Base-by-base conservation (phyloP, 2,329 filamentous ascomycete species). In the Ophiostoma australiae region DNA sequence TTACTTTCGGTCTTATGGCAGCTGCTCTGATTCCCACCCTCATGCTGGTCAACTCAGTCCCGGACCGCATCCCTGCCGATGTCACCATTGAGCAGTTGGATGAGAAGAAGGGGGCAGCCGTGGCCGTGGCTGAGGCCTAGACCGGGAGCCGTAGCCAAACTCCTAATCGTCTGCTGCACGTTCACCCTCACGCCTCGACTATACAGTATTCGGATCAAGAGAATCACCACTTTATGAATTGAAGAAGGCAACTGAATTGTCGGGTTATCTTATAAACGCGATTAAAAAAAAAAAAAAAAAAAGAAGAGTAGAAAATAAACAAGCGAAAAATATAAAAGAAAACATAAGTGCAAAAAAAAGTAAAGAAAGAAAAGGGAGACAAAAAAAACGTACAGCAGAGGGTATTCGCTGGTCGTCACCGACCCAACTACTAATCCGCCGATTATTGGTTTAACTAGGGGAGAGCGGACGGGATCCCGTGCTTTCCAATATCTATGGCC, bases 361-460 rank as follows among this genome's bases (percentile, higher is more conserved):
- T 7, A 48, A 48, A 48, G 4, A 39, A 39, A 48, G 20, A 7
- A 15, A 17, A 7, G 17, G 17, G 20, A 17, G 13, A 2, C 1
- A 44, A 44, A 8, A 48, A 20, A 48, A 48, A 48, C 44, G 44
- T 48, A 48, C 44, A 48, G 44, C 44, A 48, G 44, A 48, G 44
- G 44, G 44, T 48, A 48, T 48, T 48, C 44, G 44, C 44, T 48
- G 44, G 44, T 48, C 44, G 44, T 48, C 44, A 48, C 44, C 44
- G 44, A 48, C 44, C 44, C 44, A 48, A 48, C 44, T 48, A 48
- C 44, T 48, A 48, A 48, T 48, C 44, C 44, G 44, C 44, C 44
- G 44, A 48, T 48, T 7, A 48, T 17, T 48, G 44, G 44, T 48
- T 48, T 48, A 20, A 48, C 44, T 48, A 48, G 44, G 44, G 44